These are phyloP conservation scores for Kentomonas sorsogonicus DNA, from an alignment of 208 protist species.

Conservation along the genomic window DNA sequence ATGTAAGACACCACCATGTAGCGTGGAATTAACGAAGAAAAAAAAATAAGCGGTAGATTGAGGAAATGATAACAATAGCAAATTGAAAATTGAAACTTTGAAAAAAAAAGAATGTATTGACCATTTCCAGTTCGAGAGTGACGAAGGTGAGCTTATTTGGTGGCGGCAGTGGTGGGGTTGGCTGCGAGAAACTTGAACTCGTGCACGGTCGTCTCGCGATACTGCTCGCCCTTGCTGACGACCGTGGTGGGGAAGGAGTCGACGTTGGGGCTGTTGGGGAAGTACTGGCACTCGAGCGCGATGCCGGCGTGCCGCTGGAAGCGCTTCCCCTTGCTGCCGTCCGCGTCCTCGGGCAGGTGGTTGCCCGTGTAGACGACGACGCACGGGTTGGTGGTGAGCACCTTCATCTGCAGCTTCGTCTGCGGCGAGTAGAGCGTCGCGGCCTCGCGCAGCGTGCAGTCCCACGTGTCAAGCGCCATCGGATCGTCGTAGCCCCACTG, in stretches of 20 bases:
- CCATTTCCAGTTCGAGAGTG: neutral
- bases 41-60: neutral
- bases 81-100: slow-evolving; percentile 6
- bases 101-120: slow-evolving; percentile 11
- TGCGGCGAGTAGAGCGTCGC: slow-evolving; percentile 55
- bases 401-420: slow-evolving; percentile 53
- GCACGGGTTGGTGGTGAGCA: slow-evolving; percentile 61
- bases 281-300: slow-evolving; percentile 73
- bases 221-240: slow-evolving; percentile 54
- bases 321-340: slow-evolving; percentile 44
- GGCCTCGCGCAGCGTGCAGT: slow-evolving; percentile 58
- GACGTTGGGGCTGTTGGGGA: slow-evolving; percentile 69
- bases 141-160: neutral
- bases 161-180: slow-evolving; percentile 11
- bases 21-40: slow-evolving; percentile 6
- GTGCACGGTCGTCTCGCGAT: slow-evolving; percentile 59
- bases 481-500: slow-evolving; percentile 70
- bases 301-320: slow-evolving; percentile 59
- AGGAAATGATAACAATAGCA: neutral
- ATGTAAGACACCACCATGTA: neutral
- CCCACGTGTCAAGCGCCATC: slow-evolving; percentile 65
- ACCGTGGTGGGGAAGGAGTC: slow-evolving; percentile 48
- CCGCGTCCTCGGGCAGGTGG: slow-evolving; percentile 40
- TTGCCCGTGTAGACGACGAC: slow-evolving; percentile 70
- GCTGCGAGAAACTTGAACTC: slow-evolving; percentile 51